phyloP scores from a whole-genome alignment of 75 land plant genomes.

The Pinus tabuliformis region DNA sequence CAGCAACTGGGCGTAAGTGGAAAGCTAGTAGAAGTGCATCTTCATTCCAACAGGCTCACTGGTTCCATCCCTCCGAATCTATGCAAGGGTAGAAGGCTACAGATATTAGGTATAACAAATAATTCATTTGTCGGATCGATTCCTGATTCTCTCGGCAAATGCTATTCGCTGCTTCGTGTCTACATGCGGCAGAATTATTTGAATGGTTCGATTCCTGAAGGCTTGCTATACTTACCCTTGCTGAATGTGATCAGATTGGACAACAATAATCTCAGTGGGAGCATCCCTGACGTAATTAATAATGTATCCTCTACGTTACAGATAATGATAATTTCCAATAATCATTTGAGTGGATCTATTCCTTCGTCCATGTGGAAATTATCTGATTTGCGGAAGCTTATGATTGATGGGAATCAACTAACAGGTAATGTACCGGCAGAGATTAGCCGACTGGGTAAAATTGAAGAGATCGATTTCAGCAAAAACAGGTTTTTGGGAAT shows the following conservation, averaged over 20 bases:
- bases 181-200: slow-evolving; percentile 71
- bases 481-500: slow-evolving; percentile 16
- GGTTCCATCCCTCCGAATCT: slow-evolving; percentile 69
- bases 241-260: slow-evolving; percentile 42
- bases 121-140: slow-evolving; percentile 70
- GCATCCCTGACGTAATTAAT: slow-evolving; percentile 5
- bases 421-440: slow-evolving; percentile 23
- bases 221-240: slow-evolving; percentile 50
- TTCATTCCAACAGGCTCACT: slow-evolving; percentile 16
- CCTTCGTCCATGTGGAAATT: slow-evolving; percentile 20
- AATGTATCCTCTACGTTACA: slow-evolving; percentile 11
- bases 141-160: slow-evolving; percentile 54
- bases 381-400: slow-evolving; percentile 18
- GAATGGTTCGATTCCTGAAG: slow-evolving; percentile 69
- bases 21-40: not conserved
- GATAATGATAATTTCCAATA: slow-evolving; percentile 22
- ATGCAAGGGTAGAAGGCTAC: slow-evolving; percentile 59
- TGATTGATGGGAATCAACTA: slow-evolving; percentile 15
- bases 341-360: slow-evolving; percentile 16
- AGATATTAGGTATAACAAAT: slow-evolving; percentile 57
- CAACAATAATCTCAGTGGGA: slow-evolving; percentile 60
- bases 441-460: slow-evolving; percentile 22
- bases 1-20: not conserved
- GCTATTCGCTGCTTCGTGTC: slow-evolving; percentile 55
- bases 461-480: slow-evolving; percentile 16